Base-by-base conservation (phyloP, 805 yeast species). In the Candida khao-thaluensis region DNA sequence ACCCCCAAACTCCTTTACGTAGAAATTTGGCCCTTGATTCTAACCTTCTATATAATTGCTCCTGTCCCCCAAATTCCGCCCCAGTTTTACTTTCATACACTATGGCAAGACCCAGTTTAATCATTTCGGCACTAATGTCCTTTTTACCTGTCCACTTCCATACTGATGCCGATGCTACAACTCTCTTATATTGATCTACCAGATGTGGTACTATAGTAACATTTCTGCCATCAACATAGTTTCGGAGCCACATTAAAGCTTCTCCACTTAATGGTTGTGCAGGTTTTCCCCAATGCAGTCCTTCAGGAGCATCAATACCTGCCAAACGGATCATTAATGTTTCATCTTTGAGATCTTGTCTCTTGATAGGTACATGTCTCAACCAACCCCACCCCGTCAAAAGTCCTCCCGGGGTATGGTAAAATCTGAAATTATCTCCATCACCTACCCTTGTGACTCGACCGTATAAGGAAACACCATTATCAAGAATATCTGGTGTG, bases 301-400 rank as follows among this genome's bases (percentile, higher is more conserved):
- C 69, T 56, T 93, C 99, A 1, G 99, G 99, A 0, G 99, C 99
- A 70, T 93, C 99, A 11, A 91, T 82, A 0, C 97, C 99, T 60
- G 93, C 85, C 15, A 93, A 64, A 34, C 99, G 71, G 4, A 93
- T 77, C 59, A 83, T 81, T 25, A 93, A 66, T 0, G 99, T 93
- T 47, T 81, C 70, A 44, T 76, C 76, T 45, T 79, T 77, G 26
- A 79, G 57, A 52, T 54, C 41, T 59, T 72, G 34, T 63, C 74
- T 51, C 40, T 60, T 54, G 8, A 64, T 59, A 0, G 98, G 98
- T 0, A 78, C 68, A 9, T 59, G 49, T 23, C 99, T 66, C 17
- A 86, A 55, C 95, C 95, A 86, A 9, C 95, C 90, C 99, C 99
- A 93, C 0, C 99, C 99, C 2, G 83, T 77, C 1, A 81, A 52